Conservation (phyloP, 2,329 filamentous ascomycete genomes). For the Lecanoromycetidae sp. region DNA sequence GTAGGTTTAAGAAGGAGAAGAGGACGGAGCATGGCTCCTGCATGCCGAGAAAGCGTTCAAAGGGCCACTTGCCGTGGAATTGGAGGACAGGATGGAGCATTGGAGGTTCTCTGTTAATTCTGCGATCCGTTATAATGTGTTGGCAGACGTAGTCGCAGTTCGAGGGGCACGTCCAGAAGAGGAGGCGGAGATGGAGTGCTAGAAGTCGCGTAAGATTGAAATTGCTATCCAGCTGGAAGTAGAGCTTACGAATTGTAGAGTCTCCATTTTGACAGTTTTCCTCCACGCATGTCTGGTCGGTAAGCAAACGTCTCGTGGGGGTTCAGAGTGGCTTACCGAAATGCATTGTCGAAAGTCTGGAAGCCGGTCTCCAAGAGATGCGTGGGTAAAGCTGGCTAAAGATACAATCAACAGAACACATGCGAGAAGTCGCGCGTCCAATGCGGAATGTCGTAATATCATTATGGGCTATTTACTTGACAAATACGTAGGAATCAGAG, state of each 20-base stretch:
- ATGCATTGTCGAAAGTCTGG: constrained; percentile 83
- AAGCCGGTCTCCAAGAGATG: constrained; percentile 71
- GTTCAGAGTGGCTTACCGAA: constrained; percentile 43
- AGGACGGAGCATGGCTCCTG: constrained; percentile 91
- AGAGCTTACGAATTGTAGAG: constrained; percentile 56
- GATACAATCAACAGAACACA: constrained; percentile 16
- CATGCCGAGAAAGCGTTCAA: constrained; percentile 77
- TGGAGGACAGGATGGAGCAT: constrained; percentile 63
- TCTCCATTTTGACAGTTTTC: constrained; percentile 65
- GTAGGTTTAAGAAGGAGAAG: constrained; percentile 84
- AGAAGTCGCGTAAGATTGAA: constrained; percentile 19
- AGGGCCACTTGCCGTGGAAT: constrained; percentile 99
- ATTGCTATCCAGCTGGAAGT: constrained; percentile 14
- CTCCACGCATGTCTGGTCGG: constrained; percentile 56
- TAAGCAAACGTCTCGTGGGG: constrained; percentile 12
- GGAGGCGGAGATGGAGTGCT: constrained; percentile 75
- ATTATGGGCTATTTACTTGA: not conserved
- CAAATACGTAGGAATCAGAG: not conserved
- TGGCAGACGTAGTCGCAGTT: constrained; percentile 99
- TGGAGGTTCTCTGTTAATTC: constrained; percentile 51
- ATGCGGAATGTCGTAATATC: not conserved
- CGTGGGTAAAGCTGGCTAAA: constrained; percentile 35
- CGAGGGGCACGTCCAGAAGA: constrained; percentile 81
- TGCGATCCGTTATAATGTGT: constrained; percentile 69
- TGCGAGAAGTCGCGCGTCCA: not conserved